phyloP scores from a whole-genome alignment of 371 early-diverging fungal species.

The Encephalitozoon hellem region DNA sequence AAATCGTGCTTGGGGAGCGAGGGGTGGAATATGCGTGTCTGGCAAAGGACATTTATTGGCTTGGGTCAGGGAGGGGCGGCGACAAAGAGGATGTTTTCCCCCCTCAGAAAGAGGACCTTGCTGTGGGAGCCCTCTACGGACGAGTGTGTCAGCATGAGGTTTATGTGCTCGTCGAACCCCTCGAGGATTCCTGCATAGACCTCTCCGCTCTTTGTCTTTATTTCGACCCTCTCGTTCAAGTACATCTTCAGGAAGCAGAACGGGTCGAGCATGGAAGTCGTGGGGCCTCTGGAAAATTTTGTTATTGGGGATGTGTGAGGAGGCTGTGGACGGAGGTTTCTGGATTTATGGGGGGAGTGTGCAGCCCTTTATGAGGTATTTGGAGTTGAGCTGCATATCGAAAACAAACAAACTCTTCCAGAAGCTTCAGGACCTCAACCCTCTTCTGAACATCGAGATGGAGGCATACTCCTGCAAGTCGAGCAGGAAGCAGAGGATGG shows the following conservation, averaged over 20 bases:
- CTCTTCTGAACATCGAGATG: constrained; percentile 17
- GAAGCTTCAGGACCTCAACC: not conserved
- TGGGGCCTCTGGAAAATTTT: not conserved
- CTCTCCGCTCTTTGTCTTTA: constrained; percentile 44
- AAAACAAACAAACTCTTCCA: constrained; percentile 39
- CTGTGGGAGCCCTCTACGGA: not conserved
- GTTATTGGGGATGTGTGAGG: not conserved
- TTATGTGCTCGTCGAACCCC: constrained; percentile 57
- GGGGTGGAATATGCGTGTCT: not conserved
- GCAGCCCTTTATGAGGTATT: constrained; percentile 31
- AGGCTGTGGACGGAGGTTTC: not conserved
- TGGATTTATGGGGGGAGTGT: not conserved
- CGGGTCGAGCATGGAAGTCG: constrained; percentile 34
- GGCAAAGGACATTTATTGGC: no score
- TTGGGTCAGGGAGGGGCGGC: constrained; percentile 6
- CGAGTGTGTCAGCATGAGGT: constrained; percentile 35
- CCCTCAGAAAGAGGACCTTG: no score
- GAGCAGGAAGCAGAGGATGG: constrained; percentile 17
- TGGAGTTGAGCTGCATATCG: constrained; percentile 19
- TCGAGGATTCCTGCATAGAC: constrained; percentile 38
- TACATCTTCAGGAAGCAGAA: constrained; percentile 50
- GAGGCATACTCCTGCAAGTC: constrained; percentile 46
- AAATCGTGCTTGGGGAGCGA: not conserved
- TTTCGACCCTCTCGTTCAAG: constrained; percentile 39
- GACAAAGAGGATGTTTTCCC: constrained; percentile 55